phyloP scores from a whole-genome alignment of 2,329 filamentous ascomycete species.

The Alternaria triticimaculans region DNA sequence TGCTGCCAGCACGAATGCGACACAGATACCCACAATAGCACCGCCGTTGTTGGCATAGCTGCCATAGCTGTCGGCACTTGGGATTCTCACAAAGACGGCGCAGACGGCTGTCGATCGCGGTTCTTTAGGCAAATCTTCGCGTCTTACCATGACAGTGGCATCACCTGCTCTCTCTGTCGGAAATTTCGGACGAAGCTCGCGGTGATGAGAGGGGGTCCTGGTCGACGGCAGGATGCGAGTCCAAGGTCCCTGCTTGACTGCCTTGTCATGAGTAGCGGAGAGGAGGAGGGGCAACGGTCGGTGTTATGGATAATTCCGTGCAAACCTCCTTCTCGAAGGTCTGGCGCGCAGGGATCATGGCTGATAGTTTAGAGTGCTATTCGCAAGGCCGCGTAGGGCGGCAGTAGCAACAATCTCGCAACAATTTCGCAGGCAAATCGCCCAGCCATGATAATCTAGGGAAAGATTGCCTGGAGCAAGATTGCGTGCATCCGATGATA shows the following conservation, averaged over 20 bases:
- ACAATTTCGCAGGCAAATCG: conserved; percentile 6
- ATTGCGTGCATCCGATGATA: background rate
- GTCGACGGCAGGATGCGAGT: conserved; percentile 8
- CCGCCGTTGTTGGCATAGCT: conserved; percentile 7
- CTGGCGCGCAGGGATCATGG: conserved; percentile 23
- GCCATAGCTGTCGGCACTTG: conserved; percentile 10
- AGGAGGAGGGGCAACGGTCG: conserved; percentile 22
- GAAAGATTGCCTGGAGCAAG: background rate
- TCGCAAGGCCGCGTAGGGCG: conserved; percentile 25
- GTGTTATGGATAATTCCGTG: conserved; percentile 23
- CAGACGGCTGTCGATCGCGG: conserved; percentile 9
- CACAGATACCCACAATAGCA: conserved; percentile 18
- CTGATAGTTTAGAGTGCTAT: conserved; percentile 11
- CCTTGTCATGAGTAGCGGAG: conserved; percentile 12
- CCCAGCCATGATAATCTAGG: conserved; percentile 2
- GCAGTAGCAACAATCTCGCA: background rate
- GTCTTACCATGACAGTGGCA: background rate
- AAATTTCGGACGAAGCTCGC: conserved; percentile 6
- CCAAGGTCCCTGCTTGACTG: conserved; percentile 16
- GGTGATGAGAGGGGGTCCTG: conserved; percentile 13
- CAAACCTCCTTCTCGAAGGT: conserved; percentile 33
- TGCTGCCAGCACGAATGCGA: conserved; percentile 12
- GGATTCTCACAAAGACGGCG: conserved; percentile 1
- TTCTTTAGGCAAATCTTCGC: background rate
- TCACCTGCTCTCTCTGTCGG: conserved; percentile 6